Evolutionary conservation across 768 basidiomycete genomes (phyloP).

Genomic region (Boletus sp.): DNA sequence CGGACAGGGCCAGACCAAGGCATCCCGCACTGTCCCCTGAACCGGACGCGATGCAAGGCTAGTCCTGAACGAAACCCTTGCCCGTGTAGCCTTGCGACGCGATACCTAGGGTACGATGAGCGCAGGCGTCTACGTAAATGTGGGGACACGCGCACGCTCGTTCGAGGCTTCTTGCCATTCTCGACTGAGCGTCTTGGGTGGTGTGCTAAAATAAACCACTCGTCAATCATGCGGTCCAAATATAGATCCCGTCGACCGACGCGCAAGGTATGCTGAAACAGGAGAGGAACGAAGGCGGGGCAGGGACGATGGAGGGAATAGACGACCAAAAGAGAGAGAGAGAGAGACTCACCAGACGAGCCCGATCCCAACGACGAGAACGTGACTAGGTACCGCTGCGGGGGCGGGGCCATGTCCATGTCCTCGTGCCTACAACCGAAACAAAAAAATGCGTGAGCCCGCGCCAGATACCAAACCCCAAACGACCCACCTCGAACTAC

Average conservation of each 20-base stretch:
- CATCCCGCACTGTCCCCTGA: too few species aligned
- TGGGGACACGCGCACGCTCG: slow-evolving; percentile 64
- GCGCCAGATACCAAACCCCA: background rate
- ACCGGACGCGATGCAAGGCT: slow-evolving; percentile 7
- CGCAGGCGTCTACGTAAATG: background rate
- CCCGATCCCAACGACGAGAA: background rate
- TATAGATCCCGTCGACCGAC: background rate
- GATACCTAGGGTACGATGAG: slow-evolving; percentile 48
- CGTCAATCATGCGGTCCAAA: background rate
- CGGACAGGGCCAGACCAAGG: background rate
- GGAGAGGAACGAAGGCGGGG: too few species aligned
- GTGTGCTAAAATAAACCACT: slow-evolving; percentile 47
- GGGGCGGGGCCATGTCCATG: too few species aligned
- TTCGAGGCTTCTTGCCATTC: slow-evolving; percentile 96
- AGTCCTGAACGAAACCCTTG: slow-evolving; percentile 68
- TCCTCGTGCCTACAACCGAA: background rate
- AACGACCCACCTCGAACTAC: background rate
- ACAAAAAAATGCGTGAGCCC: background rate
- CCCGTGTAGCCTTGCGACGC: slow-evolving; percentile 85
- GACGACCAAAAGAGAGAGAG: background rate
- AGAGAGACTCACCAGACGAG: slow-evolving; percentile 48
- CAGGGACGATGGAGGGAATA: background rate
- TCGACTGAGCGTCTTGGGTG: slow-evolving; percentile 76
- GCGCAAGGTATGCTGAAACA: too few species aligned
- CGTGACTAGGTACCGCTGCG: background rate